phyloP scores from a whole-genome alignment of 2,329 filamentous ascomycete species.

The Pseudogymnoascus sp. region DNA sequence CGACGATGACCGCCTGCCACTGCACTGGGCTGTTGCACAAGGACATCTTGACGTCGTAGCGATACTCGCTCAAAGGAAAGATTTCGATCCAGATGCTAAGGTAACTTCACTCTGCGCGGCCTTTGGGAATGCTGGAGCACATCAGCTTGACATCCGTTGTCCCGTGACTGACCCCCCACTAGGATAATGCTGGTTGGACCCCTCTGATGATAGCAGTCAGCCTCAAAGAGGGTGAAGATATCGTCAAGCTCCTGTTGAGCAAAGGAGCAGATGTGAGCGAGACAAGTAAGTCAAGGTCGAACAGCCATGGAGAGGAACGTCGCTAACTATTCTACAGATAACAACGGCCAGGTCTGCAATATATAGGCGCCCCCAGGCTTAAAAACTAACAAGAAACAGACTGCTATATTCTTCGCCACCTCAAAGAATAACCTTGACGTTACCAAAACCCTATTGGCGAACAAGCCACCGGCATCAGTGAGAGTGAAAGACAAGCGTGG shows the following conservation, averaged over 20 bases:
- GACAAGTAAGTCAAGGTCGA: constrained; percentile 46
- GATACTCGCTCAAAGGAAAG: constrained; percentile 58
- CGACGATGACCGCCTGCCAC: constrained; percentile 77
- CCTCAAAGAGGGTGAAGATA: constrained; percentile 59
- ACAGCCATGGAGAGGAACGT: too few relatives aligned
- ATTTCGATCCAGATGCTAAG: constrained; percentile 77
- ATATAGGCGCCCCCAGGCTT: background rate
- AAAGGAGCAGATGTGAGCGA: constrained; percentile 65
- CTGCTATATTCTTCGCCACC: constrained; percentile 81
- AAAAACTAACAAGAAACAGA: constrained; percentile 39
- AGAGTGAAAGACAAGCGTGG: constrained; percentile 75
- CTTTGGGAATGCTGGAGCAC: background rate
- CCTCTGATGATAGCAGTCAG: constrained; percentile 75
- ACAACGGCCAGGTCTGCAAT: constrained; percentile 51
- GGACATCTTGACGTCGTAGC: constrained; percentile 69
- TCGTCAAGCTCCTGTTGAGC: constrained; percentile 58
- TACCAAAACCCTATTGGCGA: constrained; percentile 65
- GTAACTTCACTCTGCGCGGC: constrained; percentile 33
- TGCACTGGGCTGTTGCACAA: constrained; percentile 90
- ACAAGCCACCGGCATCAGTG: constrained; percentile 62
- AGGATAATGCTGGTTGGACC: constrained; percentile 76
- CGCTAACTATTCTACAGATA: constrained; percentile 36
- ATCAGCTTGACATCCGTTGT: background rate
- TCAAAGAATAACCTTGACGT: constrained; percentile 83
- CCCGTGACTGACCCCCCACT: background rate